Conservation (phyloP, 176 grass and related monocot genomes). For the Areca catechu region DNA sequence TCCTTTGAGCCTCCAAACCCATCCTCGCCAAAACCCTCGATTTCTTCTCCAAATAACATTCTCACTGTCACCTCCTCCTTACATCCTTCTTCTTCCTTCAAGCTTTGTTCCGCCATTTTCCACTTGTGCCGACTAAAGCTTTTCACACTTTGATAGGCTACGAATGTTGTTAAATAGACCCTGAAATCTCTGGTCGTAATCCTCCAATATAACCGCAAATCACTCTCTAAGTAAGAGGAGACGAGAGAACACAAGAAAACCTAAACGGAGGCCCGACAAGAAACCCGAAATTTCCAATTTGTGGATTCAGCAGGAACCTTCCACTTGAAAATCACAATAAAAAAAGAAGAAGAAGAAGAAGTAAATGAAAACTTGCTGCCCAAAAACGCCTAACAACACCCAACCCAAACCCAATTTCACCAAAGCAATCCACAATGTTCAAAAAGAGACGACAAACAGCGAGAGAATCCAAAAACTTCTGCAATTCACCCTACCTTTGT, state of each 20-base stretch:
- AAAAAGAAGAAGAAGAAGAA: not conserved
- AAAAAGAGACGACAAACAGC: not conserved
- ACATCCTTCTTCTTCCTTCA: slow-evolving; percentile 17
- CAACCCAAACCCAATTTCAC: not conserved
- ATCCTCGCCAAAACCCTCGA: slow-evolving; percentile 14
- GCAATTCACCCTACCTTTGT: slow-evolving; percentile 1
- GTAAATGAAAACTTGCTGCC: slow-evolving; percentile 4
- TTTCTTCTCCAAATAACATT: slow-evolving; percentile 69
- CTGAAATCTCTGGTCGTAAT: not conserved
- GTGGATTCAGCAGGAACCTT: no score
- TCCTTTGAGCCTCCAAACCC: slow-evolving; percentile 46
- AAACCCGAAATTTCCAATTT: slow-evolving; percentile 1
- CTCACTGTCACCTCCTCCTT: slow-evolving; percentile 49
- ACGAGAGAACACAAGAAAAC: not conserved
- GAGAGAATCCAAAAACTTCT: not conserved
- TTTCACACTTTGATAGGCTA: not conserved
- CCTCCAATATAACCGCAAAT: not conserved
- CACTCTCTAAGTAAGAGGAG: not conserved
- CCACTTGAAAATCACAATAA: not conserved
- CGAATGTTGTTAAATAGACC: not conserved
- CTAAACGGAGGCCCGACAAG: not conserved
- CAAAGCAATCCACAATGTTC: not conserved
- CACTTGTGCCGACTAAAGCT: not conserved
- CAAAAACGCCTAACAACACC: not conserved
- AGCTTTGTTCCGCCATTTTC: slow-evolving; percentile 8